Evolutionary conservation across 495 filamentous ascomycete genomes (phyloP).

Genomic region (Achaetomiella virescens): DNA sequence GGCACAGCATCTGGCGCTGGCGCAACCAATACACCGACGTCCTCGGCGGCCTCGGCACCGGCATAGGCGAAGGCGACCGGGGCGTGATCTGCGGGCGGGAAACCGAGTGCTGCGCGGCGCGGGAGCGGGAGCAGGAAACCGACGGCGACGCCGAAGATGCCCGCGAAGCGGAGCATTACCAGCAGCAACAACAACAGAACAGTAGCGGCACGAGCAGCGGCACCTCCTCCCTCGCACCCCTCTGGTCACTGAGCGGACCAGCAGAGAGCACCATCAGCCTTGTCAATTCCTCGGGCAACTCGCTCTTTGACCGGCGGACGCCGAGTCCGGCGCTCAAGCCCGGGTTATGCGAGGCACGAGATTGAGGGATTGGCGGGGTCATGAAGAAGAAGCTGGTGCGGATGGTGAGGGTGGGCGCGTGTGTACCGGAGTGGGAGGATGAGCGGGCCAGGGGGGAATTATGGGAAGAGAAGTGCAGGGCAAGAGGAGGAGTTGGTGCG

Average conservation of each 20-base stretch:
- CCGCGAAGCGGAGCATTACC: slow-evolving; percentile 25
- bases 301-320: slow-evolving; percentile 23
- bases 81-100: slow-evolving; percentile 79
- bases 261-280: slow-evolving; percentile 8
- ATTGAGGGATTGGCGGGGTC: slow-evolving; percentile 76
- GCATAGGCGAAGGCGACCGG: slow-evolving; percentile 81
- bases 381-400: slow-evolving; percentile 77
- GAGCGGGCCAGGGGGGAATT: slow-evolving; percentile 54
- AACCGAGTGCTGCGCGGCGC: slow-evolving; percentile 59
- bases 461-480: slow-evolving; percentile 52
- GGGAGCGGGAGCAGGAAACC: slow-evolving; percentile 70
- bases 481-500: slow-evolving; percentile 57
- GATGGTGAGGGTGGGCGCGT: slow-evolving; percentile 69
- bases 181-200: background rate
- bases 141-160: slow-evolving; percentile 69
- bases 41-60: slow-evolving; percentile 74
- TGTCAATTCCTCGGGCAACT: background rate
- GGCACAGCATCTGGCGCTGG: slow-evolving; percentile 74
- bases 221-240: slow-evolving; percentile 6
- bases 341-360: slow-evolving; percentile 76
- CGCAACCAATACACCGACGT: slow-evolving; percentile 75
- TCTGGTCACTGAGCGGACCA: background rate
- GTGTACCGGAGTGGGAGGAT: slow-evolving; percentile 75
- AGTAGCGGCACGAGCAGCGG: slow-evolving; percentile 1
- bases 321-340: slow-evolving; percentile 42